These are phyloP conservation scores for Lecanicillium sp. DNA, from an alignment of 2,329 filamentous ascomycete species.

Conservation along the genomic window DNA sequence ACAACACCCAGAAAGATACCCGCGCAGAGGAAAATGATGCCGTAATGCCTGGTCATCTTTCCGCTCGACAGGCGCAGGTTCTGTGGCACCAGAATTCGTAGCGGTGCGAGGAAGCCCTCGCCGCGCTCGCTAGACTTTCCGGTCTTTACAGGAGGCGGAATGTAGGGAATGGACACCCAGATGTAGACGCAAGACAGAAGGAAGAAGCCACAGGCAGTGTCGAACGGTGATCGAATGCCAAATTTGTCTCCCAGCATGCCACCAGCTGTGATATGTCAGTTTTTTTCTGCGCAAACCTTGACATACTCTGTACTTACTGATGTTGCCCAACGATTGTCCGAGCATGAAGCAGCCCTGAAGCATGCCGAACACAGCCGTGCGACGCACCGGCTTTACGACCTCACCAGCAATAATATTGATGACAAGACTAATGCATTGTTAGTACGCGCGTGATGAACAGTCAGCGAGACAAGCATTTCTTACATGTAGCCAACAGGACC, in stretches of 20 bases:
- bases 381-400: constrained; percentile 50
- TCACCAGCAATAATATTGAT: constrained; percentile 65
- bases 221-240: constrained; percentile 59
- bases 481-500: constrained; percentile 62
- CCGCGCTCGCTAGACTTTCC: constrained; percentile 30
- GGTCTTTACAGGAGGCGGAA: constrained; percentile 31
- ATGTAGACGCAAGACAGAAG: constrained; percentile 38
- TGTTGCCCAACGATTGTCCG: constrained; percentile 57
- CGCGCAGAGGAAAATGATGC: constrained; percentile 56
- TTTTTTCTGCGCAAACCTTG: neutral
- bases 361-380: constrained; percentile 60
- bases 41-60: constrained; percentile 47
- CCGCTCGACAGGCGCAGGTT: constrained; percentile 47
- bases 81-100: constrained; percentile 56
- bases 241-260: constrained; percentile 59
- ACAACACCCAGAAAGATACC: constrained; percentile 63
- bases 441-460: neutral
- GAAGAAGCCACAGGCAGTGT: constrained; percentile 55
- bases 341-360: constrained; percentile 63
- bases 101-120: constrained; percentile 51
- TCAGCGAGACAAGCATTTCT: constrained; percentile 11
- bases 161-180: constrained; percentile 40
- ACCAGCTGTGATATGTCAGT: constrained; percentile 37
- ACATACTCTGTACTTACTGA: constrained; percentile 35
- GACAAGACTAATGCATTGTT: constrained; percentile 38